Base-by-base conservation (phyloP, 2,329 filamentous ascomycete species). In the Graphium sp. region DNA sequence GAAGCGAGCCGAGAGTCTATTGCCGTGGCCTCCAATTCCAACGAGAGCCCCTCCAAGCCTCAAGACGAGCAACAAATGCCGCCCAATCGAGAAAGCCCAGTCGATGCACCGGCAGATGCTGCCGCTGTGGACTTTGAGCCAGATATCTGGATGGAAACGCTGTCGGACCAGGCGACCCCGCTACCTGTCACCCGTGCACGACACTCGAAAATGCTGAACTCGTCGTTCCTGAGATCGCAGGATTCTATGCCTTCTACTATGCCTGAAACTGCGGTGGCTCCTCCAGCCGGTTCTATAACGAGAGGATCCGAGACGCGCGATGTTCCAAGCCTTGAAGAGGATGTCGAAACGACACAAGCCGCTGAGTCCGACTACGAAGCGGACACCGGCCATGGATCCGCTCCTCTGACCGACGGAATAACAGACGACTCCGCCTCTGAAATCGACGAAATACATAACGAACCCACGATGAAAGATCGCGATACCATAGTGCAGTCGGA, bases 401-500 rank as follows among this genome's bases (percentile, higher is more conserved):
- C 21, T 3, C 15, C 13, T n/a, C 29, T 24, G 6, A 22, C 16
- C 5, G 22, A 13, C 17, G 23, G 26, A n/a, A 16, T 24, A 15
- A n/a, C 19, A 13, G 24, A 21, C 9, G 30, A 32, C 7, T 18
- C 25, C 18, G 15, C 16, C 8, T 22, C 22, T 11, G 30, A 26
- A 18, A 20, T 18, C 7, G 22, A 18, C 7, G n/a, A 18, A 22
- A 9, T 7, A 6, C 7, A 11, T 3, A 10, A 15, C 16, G 26
- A 7, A 7, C 19, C 21, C 16, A 26, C 9, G 12, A 9, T 13
- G 9, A 22, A 35, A 30, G 24, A 49, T 6, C 12, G 53, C 18
- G 50, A 64, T 28, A 62, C 53, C 1, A 52, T 62, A 26, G 52
- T 53, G 4, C 53, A 62, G n/a, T 56, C 50, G 11, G 65, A 70